A percentile compares a stretch with the other conserved stretches of the same genome.
Evolutionary conservation across 208 protist species (phyloP).

Genomic region (Trypanosoma cruzi): DNA sequence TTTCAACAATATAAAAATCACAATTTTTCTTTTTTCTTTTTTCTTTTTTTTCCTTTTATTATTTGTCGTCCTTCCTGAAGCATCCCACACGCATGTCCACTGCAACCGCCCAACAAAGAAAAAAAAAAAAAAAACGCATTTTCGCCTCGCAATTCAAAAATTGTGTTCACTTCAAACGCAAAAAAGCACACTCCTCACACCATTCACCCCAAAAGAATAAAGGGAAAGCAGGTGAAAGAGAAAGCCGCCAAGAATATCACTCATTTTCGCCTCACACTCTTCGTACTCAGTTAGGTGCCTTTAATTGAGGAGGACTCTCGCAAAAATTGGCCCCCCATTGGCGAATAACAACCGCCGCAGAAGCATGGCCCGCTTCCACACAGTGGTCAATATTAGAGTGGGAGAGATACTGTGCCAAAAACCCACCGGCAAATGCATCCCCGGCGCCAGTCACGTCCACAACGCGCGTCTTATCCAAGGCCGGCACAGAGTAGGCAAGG

Average conservation of each 20-base stretch:
- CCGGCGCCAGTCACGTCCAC: slow-evolving; percentile 97
- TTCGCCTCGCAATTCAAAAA: not conserved
- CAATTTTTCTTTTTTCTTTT: no score
- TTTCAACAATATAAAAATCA: no score
- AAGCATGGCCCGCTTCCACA: slow-evolving; percentile 76
- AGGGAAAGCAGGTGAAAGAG: not conserved
- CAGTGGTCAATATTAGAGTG: slow-evolving; percentile 44
- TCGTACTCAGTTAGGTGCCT: slow-evolving; percentile 4
- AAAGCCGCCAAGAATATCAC: no score
- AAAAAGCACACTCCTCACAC: not conserved
- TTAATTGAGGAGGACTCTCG: slow-evolving; percentile 45
- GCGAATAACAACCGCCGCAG: slow-evolving; percentile 87
- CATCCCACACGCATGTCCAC: not conserved
- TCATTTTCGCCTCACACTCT: no score
- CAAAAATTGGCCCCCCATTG: slow-evolving; percentile 85
- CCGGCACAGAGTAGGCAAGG: slow-evolving; percentile 39
- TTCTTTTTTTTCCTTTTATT: no score
- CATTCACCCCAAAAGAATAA: slow-evolving; percentile 17
- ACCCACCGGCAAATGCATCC: slow-evolving; percentile 98
- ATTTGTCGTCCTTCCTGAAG: no score
- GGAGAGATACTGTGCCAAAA: slow-evolving; percentile 85
- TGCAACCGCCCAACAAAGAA: slow-evolving; percentile 6
- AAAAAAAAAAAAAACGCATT: slow-evolving; percentile 19
- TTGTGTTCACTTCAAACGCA: not conserved
- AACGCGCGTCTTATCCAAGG: slow-evolving; percentile 84